A percentile compares a stretch with the other conserved stretches of the same genome.
Evolutionary conservation across 805 yeast genomes (phyloP).

Genomic region (Ogataea nakhonphanomensis): DNA sequence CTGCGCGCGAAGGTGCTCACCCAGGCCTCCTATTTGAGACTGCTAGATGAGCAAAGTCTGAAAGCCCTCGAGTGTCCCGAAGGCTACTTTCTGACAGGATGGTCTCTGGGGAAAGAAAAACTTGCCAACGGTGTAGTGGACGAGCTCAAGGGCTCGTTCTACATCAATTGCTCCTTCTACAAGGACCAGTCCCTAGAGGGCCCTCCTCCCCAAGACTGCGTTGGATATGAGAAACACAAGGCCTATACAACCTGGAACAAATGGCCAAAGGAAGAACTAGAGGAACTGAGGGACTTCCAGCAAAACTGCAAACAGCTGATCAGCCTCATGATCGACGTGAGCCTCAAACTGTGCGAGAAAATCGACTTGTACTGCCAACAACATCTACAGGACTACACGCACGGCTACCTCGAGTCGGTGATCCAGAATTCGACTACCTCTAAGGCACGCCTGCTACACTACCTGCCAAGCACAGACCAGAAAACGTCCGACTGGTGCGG

Average conservation of each 20-base stretch:
- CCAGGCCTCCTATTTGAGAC: conserved; percentile 41
- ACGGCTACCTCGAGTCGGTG: conserved; percentile 40
- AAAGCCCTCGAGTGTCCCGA: conserved; percentile 44
- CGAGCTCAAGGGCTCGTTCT: conserved; percentile 52
- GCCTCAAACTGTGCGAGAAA: conserved; percentile 47
- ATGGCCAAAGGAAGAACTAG: conserved; percentile 45
- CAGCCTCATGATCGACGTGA: conserved; percentile 45
- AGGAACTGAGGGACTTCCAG: conserved; percentile 35
- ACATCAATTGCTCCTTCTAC: conserved; percentile 56
- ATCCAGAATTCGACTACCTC: conserved; percentile 50
- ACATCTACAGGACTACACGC: conserved; percentile 30
- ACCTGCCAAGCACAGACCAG: conserved; percentile 19
- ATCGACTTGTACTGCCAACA: conserved; percentile 45
- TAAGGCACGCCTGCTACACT: conserved; percentile 56
- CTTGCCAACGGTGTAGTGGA: conserved; percentile 46
- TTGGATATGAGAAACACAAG: conserved; percentile 33
- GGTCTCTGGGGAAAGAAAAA: conserved; percentile 58
- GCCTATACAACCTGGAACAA: conserved; percentile 48
- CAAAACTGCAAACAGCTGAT: conserved; percentile 37
- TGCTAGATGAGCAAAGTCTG: conserved; percentile 35
- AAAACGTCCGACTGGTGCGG: conserved; percentile 53
- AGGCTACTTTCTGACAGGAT: conserved; percentile 53
- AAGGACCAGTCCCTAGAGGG: conserved; percentile 43
- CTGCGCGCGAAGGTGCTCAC: conserved; percentile 42
- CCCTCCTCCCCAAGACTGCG: conserved; percentile 36